These are phyloP conservation scores for Narthecium ossifragum DNA, from an alignment of 106 monocot genomes.

Conservation along the genomic window DNA sequence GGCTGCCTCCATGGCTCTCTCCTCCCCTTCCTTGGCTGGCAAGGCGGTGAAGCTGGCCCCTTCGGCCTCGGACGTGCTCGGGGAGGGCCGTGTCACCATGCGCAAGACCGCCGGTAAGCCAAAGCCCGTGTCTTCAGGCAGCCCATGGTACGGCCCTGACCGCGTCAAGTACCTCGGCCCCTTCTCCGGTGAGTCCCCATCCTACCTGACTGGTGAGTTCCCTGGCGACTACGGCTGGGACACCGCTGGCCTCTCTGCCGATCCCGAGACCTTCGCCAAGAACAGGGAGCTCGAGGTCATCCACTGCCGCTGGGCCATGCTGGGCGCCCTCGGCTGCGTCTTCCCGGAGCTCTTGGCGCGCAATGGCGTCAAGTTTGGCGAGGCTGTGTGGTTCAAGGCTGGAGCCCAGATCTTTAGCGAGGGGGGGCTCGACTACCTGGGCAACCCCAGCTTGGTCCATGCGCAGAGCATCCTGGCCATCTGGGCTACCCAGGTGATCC, in stretches of 20 bases:
- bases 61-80: conserved; percentile 11
- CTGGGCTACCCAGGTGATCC: conserved; percentile 57
- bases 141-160: conserved; percentile 24
- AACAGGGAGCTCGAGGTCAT: conserved; percentile 21
- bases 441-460: conserved; percentile 54
- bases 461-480: conserved; percentile 78
- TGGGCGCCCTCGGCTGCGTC: conserved; percentile 22
- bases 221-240: conserved; percentile 23
- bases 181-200: conserved; percentile 20
- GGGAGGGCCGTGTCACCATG: conserved; percentile 21
- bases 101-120: conserved; percentile 17
- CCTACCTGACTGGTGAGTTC: conserved; percentile 19
- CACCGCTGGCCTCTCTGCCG: conserved; percentile 20
- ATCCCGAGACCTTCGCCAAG: conserved; percentile 37
- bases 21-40: conserved; percentile 26
- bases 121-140: conserved; percentile 11
- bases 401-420: conserved; percentile 41
- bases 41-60: conserved; percentile 17
- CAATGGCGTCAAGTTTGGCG: conserved; percentile 41
- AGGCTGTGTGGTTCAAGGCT: conserved; percentile 45
- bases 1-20: conserved; percentile 28
- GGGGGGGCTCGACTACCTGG: conserved; percentile 46
- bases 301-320: conserved; percentile 19
- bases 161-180: conserved; percentile 25
- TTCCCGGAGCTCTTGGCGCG: conserved; percentile 35